Base-by-base conservation (phyloP, 176 grass and related monocot genomes). In the Secale cereale region DNA sequence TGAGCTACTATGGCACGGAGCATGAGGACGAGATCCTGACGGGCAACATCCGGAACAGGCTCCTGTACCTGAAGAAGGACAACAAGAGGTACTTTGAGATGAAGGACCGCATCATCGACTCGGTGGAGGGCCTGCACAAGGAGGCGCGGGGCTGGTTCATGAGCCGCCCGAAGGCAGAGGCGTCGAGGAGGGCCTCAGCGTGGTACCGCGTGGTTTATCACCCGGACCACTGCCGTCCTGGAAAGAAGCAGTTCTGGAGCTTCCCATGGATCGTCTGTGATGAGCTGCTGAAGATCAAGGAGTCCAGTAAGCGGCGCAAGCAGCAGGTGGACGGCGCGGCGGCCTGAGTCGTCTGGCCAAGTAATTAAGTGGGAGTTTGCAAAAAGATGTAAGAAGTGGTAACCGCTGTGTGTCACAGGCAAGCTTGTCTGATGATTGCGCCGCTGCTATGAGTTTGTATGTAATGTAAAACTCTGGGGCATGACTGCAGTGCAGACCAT, bases 11-110 rank as follows among this genome's bases (percentile, higher is more conserved):
- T 59, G 81, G 82, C 0, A 87, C 96, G 10, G 77, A 87, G 81
- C 48, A 83, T 29, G 96, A 98, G 87, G 96, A 98, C 19, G 96
- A 98, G 85, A 98, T 98, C 75, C 81, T 98, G 68, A 98, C 96
- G 14, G 96, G 96, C 26, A 95, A 98, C 78, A 88, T 98, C 85
- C 75, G 83, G 28, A 94, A 91, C 86, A 92, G 82, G 76, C 83
- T 87, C 14, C 22, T 92, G 74, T 95, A 95, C 78, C 83, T 98
- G 86, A 82, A 83, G 81, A 86, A 77, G 43, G 93, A 95, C 77
- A 95, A 90, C 81, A 98, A 93, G 81, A 85, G 86, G 77, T 94
- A 90, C 65, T 90, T 92, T 15, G 96, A 98, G 82, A 83, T 98
- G 86, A 98, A 90, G 83, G 96, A 98, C 80, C 96, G 96, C 23